Percentiles rank a stretch among this genome's conserved stretches.
These are phyloP conservation scores for Ilex aquifolium DNA, from an alignment of 257 asterid genomes.

Conservation along the genomic window DNA sequence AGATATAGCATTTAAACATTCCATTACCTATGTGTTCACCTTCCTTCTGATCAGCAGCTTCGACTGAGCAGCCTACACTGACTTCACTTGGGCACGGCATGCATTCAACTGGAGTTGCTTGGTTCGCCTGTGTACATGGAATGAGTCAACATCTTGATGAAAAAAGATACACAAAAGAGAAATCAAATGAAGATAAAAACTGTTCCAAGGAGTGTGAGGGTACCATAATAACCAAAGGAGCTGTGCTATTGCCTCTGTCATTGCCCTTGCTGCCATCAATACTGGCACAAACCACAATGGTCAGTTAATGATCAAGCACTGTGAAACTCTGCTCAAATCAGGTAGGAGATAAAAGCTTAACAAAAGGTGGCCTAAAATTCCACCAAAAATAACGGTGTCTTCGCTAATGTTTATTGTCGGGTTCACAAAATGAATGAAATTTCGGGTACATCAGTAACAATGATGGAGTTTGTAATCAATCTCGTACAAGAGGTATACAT, in stretches of 20 bases:
- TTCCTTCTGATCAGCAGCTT: constrained; percentile 1
- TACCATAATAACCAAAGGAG: constrained; percentile 14
- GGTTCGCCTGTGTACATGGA: neutral
- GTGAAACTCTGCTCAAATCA: too few relatives aligned
- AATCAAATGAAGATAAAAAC: neutral
- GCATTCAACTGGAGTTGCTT: neutral
- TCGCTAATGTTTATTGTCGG: too few relatives aligned
- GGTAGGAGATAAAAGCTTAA: too few relatives aligned
- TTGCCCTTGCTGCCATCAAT: neutral
- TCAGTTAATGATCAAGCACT: too few relatives aligned
- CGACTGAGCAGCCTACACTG: neutral
- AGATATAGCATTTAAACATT: constrained; percentile 15
- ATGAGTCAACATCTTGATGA: neutral
- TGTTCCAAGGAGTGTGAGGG: neutral
- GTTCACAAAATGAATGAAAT: too few relatives aligned
- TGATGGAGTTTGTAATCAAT: too few relatives aligned
- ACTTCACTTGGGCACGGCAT: neutral
- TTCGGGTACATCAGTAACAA: too few relatives aligned
- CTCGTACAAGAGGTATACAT: too few relatives aligned
- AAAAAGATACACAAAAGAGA: too few relatives aligned
- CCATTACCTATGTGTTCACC: neutral
- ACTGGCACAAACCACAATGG: neutral
- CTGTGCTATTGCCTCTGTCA: neutral
- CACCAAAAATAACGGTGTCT: too few relatives aligned
- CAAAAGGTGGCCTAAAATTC: neutral